Percentiles rank a stretch among this genome's conserved stretches.
phyloP scores from a whole-genome alignment of 106 monocot genomes.

The Vanilla planifolia region DNA sequence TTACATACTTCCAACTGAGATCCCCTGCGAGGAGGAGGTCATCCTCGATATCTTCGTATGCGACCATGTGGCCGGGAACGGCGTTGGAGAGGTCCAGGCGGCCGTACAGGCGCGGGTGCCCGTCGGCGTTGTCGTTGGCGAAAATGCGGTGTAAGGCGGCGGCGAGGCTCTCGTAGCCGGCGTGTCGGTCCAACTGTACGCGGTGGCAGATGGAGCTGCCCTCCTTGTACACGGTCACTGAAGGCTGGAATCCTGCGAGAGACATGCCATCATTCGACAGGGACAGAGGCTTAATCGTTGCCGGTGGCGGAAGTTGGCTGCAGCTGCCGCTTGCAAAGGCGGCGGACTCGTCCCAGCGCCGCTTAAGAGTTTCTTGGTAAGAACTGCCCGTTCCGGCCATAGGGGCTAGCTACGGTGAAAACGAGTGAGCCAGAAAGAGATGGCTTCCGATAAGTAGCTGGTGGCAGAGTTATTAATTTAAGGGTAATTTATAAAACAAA shows the following conservation, averaged over 20 bases:
- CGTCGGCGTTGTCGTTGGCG: conserved; percentile 16
- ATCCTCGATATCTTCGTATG: conserved; percentile 85
- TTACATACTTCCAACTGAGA: conserved; percentile 64
- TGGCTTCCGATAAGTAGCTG: neutral
- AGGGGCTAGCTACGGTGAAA: neutral
- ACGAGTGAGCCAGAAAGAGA: neutral
- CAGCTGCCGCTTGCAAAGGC: neutral
- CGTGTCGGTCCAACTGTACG: conserved; percentile 47
- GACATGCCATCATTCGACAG: neutral
- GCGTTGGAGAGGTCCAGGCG: conserved; percentile 56
- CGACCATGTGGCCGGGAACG: conserved; percentile 72
- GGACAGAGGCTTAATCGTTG: neutral
- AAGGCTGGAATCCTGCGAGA: conserved; percentile 18
- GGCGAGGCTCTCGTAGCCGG: conserved; percentile 63
- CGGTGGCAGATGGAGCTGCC: conserved; percentile 83
- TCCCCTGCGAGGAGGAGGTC: conserved; percentile 87
- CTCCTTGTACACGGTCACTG: conserved; percentile 67
- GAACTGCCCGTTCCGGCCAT: too few species aligned
- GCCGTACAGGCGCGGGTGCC: neutral
- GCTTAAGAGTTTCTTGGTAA: neutral
- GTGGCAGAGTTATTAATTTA: neutral
- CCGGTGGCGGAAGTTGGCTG: neutral
- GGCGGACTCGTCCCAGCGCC: neutral
- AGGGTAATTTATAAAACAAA: neutral
- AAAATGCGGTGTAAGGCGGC: conserved; percentile 55